Percentiles rank a stretch among this genome's conserved stretches.
These are phyloP conservation scores for Corymbia calophylla DNA, from an alignment of 441 rosid species.

Conservation along the genomic window DNA sequence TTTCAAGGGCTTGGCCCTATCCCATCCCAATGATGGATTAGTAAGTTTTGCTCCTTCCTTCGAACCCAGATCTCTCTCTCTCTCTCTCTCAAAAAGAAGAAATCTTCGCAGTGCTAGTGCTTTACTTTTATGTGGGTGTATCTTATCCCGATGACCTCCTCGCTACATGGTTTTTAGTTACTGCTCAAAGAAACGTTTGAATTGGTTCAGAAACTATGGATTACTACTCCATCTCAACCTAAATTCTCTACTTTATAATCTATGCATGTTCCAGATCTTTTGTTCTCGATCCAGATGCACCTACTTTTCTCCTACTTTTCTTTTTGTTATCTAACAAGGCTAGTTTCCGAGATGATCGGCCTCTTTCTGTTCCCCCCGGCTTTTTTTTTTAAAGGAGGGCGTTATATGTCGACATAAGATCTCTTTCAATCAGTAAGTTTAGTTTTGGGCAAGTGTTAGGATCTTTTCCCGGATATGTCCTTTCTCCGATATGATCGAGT, in stretches of 20 bases:
- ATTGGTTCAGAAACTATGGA: not conserved
- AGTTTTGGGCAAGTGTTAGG: not conserved
- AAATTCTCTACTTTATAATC: not conserved
- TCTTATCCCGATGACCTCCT: not conserved
- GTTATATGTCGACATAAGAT: not conserved
- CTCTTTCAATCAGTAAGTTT: not conserved
- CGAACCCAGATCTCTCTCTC: not conserved
- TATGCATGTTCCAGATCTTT: not conserved
- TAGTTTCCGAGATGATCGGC: not conserved
- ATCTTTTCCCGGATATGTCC: not conserved
- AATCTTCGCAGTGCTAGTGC: not conserved
- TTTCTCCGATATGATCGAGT: not conserved
- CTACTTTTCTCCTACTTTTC: not conserved
- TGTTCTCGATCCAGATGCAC: not conserved
- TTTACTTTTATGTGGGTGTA: not conserved
- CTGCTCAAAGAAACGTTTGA: not conserved
- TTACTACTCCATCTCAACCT: not conserved
- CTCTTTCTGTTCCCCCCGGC: not conserved
- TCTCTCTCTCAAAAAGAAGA: not conserved
- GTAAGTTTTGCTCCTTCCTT: not conserved
- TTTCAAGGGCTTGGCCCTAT: not conserved
- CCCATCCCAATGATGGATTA: not conserved
- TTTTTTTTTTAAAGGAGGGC: not conserved
- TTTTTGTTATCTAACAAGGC: not conserved
- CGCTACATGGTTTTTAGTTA: not conserved